phyloP scores from a whole-genome alignment of 1,139 yeast species.

The Pichia sp. region DNA sequence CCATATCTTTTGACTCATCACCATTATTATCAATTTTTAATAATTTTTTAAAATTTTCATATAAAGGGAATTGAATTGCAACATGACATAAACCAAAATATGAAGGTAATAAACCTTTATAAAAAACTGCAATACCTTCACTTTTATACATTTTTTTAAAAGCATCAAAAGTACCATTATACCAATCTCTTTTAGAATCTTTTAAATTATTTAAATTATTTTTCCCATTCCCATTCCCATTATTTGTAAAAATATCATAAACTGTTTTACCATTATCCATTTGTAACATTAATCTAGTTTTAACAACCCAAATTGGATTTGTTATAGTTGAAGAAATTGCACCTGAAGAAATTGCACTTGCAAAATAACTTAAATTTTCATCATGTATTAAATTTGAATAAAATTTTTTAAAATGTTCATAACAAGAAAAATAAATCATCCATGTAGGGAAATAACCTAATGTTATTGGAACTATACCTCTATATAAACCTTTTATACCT shows the following conservation, averaged over 20 bases:
- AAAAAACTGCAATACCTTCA: conserved; percentile 82
- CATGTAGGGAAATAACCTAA: conserved; percentile 96
- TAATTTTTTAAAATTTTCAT: conserved; percentile 64
- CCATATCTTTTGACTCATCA: conserved; percentile 18
- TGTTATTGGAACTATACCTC: conserved; percentile 87
- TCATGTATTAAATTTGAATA: conserved; percentile 37
- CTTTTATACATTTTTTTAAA: conserved; percentile 66
- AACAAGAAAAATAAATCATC: conserved; percentile 91
- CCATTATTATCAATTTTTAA: conserved; percentile 32
- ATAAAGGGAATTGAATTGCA: conserved; percentile 96
- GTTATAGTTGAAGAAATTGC: conserved; percentile 79
- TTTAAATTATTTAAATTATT: background rate
- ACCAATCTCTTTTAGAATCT: conserved; percentile 32
- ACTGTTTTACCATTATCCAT: conserved; percentile 44
- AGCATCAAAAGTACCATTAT: conserved; percentile 79
- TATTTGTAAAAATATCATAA: conserved; percentile 29
- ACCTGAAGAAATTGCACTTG: conserved; percentile 87
- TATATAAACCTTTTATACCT: conserved; percentile 75
- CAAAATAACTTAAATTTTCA: conserved; percentile 58
- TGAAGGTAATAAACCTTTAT: conserved; percentile 87
- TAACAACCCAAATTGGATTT: conserved; percentile 97
- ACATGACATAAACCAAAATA: conserved; percentile 87
- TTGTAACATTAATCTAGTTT: conserved; percentile 90
- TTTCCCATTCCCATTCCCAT: background rate
- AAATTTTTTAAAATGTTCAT: conserved; percentile 64